Evolutionary conservation across 441 rosid species (phyloP).

Genomic region (Syzygium syzygioides): DNA sequence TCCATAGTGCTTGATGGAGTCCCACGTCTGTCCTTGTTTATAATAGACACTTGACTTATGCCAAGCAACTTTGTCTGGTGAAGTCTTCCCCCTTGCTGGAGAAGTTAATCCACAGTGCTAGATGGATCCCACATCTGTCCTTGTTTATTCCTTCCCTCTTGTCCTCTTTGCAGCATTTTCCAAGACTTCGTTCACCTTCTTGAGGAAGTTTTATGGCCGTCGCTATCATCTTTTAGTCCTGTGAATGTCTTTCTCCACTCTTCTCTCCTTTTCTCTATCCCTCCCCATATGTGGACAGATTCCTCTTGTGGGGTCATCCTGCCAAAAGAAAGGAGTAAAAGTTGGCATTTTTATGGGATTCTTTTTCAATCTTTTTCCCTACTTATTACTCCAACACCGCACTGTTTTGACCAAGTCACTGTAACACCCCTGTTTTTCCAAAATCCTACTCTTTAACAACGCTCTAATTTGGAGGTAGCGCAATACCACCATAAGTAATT

Average conservation of each 20-base stretch:
- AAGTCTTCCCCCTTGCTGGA: not conserved
- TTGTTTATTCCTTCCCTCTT: not conserved
- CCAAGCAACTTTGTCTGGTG: not conserved
- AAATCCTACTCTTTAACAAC: not conserved
- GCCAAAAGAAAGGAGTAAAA: not conserved
- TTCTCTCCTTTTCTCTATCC: not conserved
- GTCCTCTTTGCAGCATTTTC: not conserved
- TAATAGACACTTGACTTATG: not conserved
- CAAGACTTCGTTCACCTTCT: not conserved
- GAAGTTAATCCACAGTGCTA: not conserved
- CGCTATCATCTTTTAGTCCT: not conserved
- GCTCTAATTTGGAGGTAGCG: not conserved
- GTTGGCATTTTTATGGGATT: not conserved
- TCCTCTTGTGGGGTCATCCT: not conserved
- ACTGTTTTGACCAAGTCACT: not conserved
- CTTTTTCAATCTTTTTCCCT: not conserved
- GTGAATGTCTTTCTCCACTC: not conserved
- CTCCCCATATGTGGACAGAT: not conserved
- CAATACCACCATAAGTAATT: not conserved
- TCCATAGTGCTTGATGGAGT: not conserved
- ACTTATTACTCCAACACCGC: not conserved
- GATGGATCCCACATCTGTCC: not conserved
- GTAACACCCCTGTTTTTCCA: not conserved
- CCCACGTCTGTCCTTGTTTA: not conserved
- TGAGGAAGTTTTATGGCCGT: not conserved